These are phyloP conservation scores for Penicillium waksmanii DNA, from an alignment of 495 filamentous ascomycete species.

Conservation along the genomic window DNA sequence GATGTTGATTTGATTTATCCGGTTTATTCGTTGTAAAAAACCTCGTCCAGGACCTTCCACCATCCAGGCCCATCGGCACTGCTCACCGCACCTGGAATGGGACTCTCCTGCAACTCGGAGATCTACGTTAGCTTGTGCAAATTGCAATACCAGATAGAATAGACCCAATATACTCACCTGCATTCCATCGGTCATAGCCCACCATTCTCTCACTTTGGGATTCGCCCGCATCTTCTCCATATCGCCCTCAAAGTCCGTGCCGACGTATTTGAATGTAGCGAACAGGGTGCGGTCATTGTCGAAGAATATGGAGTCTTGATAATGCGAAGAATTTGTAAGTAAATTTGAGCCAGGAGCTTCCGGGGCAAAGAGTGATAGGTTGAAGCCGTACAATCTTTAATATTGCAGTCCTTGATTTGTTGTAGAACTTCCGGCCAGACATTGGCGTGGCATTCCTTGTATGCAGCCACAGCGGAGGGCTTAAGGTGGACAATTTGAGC, in stretches of 20 bases:
- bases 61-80: conserved; percentile 67
- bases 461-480: conserved; percentile 61
- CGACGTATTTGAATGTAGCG: conserved; percentile 74
- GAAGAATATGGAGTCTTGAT: conserved; percentile 71
- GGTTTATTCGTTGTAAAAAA: conserved; percentile 62
- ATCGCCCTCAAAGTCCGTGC: conserved; percentile 67
- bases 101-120: conserved; percentile 39
- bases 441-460: conserved; percentile 71
- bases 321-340: neutral
- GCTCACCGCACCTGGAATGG: conserved; percentile 63
- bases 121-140: neutral
- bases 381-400: conserved; percentile 61
- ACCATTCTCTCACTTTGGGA: conserved; percentile 75
- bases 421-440: conserved; percentile 76
- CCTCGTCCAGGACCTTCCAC: conserved; percentile 75
- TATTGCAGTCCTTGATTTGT: conserved; percentile 73
- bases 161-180: conserved; percentile 50
- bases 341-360: neutral
- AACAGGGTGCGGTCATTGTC: conserved; percentile 67
- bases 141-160: neutral
- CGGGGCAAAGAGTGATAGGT: no score
- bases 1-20: neutral
- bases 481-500: conserved; percentile 74
- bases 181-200: conserved; percentile 74
- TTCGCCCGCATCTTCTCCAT: conserved; percentile 73